Base-by-base conservation (phyloP, 2,329 filamentous ascomycete genomes). In the Diaporthe sp. region DNA sequence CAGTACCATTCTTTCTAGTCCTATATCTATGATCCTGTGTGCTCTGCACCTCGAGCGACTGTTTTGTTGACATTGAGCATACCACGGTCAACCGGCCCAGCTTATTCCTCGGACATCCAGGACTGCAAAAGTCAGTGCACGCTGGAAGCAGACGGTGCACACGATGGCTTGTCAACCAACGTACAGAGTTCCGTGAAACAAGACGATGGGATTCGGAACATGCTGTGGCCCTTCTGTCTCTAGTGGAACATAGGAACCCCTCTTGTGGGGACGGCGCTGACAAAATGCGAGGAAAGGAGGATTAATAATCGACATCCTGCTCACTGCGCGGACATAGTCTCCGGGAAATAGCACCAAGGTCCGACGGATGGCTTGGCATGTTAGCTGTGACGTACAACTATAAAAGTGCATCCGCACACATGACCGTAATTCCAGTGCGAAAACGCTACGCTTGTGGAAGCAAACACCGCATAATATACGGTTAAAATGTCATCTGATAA, bases 311-410 rank as follows among this genome's bases (percentile, higher is more conserved):
- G 10, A 3, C 3, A 6, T 28, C 15, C 1, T 30, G 15, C 15
- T 12, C 17, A 13, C 15, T 45, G 40, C 13, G 61, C 61, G 61
- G 61, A 50, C 60, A 47, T 50, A 66, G 60, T 30, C 6, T 40
- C 9, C 5, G 30, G 40, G 61, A 50, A 67, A 52, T 67, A 67
- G 38, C 12, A n/a, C 61, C 22, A 25, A 67, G 13, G 15, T 54
- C 64, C 64, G 64, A 52, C 13, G 33, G 22, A 68, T 40, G 33
- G n/a, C 64, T 68, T 68, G 64, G 64, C 64, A 52, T 12, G 30
- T 10, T 28, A 6, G 13, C 8, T 50, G 30, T 52, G 45, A 52
- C 64, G 64, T 17, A 22, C 1, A 13, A 12, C 38, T 45, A 54
- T 28, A 54, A 54, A 52, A 38, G 12, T 57, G 10, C 54, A 9